Percentiles rank a stretch among this genome's conserved stretches.
Evolutionary conservation across 2,329 filamentous ascomycete species (phyloP).

Genomic region (Botryotinia calthae): DNA sequence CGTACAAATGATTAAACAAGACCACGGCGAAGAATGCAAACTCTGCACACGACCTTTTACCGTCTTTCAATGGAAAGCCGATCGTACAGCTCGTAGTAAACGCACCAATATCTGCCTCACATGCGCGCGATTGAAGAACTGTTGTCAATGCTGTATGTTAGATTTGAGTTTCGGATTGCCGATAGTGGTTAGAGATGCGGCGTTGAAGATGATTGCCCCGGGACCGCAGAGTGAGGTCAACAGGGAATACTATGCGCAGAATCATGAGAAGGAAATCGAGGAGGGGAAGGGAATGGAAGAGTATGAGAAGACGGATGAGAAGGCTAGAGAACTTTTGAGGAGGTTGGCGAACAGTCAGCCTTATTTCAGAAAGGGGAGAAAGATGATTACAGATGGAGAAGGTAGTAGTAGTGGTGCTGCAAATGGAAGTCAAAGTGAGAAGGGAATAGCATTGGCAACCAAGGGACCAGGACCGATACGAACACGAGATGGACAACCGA

Average conservation of each 20-base stretch:
- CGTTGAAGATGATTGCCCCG: slow-evolving; percentile 94
- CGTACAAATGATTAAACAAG: slow-evolving; percentile 98
- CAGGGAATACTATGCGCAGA: slow-evolving; percentile 95
- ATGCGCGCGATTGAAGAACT: slow-evolving; percentile 96
- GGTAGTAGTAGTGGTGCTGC: background rate
- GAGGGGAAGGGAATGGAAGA: slow-evolving; percentile 85
- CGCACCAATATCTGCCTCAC: slow-evolving; percentile 94
- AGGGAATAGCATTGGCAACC: slow-evolving; percentile 42
- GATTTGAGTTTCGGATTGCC: slow-evolving; percentile 94
- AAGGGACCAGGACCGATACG: slow-evolving; percentile 75
- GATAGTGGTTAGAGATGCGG: slow-evolving; percentile 91
- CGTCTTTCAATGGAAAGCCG: slow-evolving; percentile 90
- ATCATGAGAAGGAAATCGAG: slow-evolving; percentile 93
- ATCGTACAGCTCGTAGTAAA: slow-evolving; percentile 87
- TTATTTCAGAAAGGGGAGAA: slow-evolving; percentile 85
- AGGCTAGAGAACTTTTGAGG: slow-evolving; percentile 82
- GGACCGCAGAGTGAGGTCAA: slow-evolving; percentile 92
- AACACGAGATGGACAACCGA: slow-evolving; percentile 61
- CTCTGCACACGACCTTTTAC: slow-evolving; percentile 93
- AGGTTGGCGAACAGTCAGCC: slow-evolving; percentile 88
- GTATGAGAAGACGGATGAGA: slow-evolving; percentile 96
- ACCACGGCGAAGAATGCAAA: slow-evolving; percentile 69
- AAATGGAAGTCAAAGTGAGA: slow-evolving; percentile 42
- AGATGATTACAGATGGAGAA: slow-evolving; percentile 50
- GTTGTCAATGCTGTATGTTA: slow-evolving; percentile 98